phyloP scores from a whole-genome alignment of 768 basidiomycete species.

The Tubosaeta brunneosetosa region DNA sequence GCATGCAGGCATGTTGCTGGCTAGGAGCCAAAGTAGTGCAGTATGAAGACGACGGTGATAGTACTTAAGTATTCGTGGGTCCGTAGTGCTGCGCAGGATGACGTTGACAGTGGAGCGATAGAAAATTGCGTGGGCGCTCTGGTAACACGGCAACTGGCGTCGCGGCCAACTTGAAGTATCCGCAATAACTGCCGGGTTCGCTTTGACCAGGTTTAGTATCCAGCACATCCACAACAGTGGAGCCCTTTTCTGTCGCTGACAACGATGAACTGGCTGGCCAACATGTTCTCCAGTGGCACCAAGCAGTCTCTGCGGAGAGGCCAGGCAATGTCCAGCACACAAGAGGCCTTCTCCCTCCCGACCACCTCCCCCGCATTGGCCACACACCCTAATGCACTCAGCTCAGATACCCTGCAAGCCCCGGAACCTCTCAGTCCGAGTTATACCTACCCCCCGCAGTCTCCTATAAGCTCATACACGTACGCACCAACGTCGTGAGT shows the following conservation, averaged over 20 bases:
- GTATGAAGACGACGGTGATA: neutral
- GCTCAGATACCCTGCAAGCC: conserved; percentile 46
- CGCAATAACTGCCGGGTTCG: neutral
- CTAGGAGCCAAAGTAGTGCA: conserved; percentile 35
- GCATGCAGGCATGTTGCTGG: conserved; percentile 90
- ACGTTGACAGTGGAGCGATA: conserved; percentile 13
- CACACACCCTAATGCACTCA: conserved; percentile 57
- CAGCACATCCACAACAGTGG: neutral
- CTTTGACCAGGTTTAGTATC: conserved; percentile 14
- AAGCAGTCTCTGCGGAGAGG: conserved; percentile 49
- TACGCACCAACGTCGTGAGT: conserved; percentile 55
- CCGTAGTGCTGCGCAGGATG: conserved; percentile 10
- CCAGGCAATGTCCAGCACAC: conserved; percentile 71
- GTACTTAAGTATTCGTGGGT: neutral
- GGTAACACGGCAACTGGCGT: neutral
- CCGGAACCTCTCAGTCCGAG: conserved; percentile 47
- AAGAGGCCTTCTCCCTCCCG: conserved; percentile 86
- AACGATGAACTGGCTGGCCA: conserved; percentile 70
- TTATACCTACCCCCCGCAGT: conserved; percentile 78
- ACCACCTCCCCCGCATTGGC: conserved; percentile 58
- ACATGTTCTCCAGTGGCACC: conserved; percentile 54
- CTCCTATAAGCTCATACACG: conserved; percentile 49
- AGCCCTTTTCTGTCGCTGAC: conserved; percentile 8
- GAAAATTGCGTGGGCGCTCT: neutral
- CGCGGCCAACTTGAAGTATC: neutral